Evolutionary conservation across 495 filamentous ascomycete genomes (phyloP).

Genomic region (Hypoxylon lienhwacheense): DNA sequence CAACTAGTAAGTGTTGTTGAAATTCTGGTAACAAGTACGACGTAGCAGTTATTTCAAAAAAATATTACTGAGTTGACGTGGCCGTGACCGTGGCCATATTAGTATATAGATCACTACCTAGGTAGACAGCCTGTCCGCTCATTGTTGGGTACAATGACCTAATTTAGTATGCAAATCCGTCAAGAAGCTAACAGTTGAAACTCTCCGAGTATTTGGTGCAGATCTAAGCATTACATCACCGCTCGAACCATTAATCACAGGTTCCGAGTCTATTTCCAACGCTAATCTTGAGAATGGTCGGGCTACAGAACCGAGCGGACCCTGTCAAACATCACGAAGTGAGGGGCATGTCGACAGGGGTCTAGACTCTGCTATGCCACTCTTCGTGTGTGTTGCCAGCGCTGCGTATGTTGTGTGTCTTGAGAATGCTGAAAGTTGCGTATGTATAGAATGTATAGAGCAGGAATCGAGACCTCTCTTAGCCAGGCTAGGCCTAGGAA

Average conservation of each 20-base stretch:
- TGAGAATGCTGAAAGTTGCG: too few relatives aligned
- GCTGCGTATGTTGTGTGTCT: too few relatives aligned
- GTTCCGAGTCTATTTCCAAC: conserved; percentile 4
- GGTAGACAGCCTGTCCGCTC: too few relatives aligned
- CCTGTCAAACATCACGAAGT: conserved; percentile 28
- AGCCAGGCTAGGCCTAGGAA: conserved; percentile 17
- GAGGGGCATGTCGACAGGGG: conserved; percentile 19
- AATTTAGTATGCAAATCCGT: not conserved
- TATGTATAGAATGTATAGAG: conserved; percentile 5
- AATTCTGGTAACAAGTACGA: too few relatives aligned
- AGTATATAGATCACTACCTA: too few relatives aligned
- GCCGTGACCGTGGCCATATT: too few relatives aligned
- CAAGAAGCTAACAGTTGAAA: not conserved
- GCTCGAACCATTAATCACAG: not conserved
- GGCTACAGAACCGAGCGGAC: conserved; percentile 8
- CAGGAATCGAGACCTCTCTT: conserved; percentile 15
- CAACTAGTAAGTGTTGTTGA: too few relatives aligned
- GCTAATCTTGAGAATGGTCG: conserved; percentile 1
- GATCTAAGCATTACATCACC: conserved; percentile 12
- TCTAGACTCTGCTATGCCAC: conserved; percentile 18
- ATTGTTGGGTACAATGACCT: too few relatives aligned
- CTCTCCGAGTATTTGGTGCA: not conserved
- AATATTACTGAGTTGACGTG: too few relatives aligned
- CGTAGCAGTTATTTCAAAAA: too few relatives aligned
- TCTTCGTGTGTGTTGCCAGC: too few relatives aligned